These are phyloP conservation scores for Pseudopyricularia cyperi DNA, from an alignment of 2,329 filamentous ascomycete genomes.

Conservation along the genomic window DNA sequence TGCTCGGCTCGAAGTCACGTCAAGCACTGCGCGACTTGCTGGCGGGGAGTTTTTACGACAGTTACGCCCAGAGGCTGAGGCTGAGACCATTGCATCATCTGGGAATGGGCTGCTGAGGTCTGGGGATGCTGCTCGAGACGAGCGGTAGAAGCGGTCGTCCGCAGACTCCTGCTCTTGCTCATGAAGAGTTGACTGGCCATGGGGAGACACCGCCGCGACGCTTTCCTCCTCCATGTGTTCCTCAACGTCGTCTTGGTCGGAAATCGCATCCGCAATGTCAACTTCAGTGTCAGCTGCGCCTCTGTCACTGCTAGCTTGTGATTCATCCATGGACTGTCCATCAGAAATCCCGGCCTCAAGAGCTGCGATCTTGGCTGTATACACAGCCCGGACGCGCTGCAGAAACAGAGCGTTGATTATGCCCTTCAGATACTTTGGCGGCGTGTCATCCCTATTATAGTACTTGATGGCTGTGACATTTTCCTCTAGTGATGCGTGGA, in stretches of 20 bases:
- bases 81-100: neutral
- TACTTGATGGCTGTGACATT: constrained; percentile 23
- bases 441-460: constrained; percentile 18
- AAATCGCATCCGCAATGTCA: neutral
- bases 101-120: neutral
- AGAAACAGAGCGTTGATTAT: constrained; percentile 12
- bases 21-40: neutral
- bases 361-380: constrained; percentile 5
- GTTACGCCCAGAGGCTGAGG: neutral
- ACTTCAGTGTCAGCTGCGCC: neutral
- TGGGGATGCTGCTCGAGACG: neutral
- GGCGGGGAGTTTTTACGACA: neutral
- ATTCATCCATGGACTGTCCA: neutral
- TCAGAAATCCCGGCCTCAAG: neutral
- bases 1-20: neutral
- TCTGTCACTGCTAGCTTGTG: neutral
- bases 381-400: constrained; percentile 5
- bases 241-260: neutral
- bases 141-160: neutral
- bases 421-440: constrained; percentile 10
- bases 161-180: neutral
- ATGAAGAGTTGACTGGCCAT: neutral
- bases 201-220: neutral
- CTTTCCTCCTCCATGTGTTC: neutral
- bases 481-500: constrained; percentile 11